These are phyloP conservation scores for Jaapia argillacea DNA, from an alignment of 768 basidiomycete genomes.

Conservation along the genomic window DNA sequence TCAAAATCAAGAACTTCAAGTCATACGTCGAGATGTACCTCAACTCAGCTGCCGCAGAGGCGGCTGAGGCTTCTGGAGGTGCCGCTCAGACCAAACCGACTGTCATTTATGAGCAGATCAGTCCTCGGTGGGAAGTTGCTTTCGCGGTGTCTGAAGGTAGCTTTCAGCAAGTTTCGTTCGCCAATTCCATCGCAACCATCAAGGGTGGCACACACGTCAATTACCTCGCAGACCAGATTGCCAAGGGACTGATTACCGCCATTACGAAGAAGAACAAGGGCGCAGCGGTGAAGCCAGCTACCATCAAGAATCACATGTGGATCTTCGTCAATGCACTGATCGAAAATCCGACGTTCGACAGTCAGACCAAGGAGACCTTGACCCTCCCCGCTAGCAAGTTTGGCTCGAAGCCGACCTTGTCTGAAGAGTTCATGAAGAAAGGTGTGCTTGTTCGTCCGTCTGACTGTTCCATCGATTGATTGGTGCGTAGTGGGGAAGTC, in stretches of 20 bases:
- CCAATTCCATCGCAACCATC: conserved; percentile 92
- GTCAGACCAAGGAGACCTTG: conserved; percentile 95
- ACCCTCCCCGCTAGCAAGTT: conserved; percentile 85
- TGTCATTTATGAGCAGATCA: conserved; percentile 73
- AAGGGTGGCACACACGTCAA: conserved; percentile 95
- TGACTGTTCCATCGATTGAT: background rate
- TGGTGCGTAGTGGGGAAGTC: conserved; percentile 85
- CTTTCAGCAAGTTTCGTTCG: conserved; percentile 93
- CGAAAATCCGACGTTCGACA: conserved; percentile 98
- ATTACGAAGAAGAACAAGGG: conserved; percentile 98
- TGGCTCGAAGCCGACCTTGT: conserved; percentile 72
- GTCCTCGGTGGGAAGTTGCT: conserved; percentile 87
- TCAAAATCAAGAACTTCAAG: conserved; percentile 94
- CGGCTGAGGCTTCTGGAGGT: conserved; percentile 64
- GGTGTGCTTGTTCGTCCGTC: conserved; percentile 35
- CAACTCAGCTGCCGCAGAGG: conserved; percentile 61
- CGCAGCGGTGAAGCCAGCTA: conserved; percentile 84
- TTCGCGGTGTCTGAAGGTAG: conserved; percentile 90
- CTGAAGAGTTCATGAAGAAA: conserved; percentile 96
- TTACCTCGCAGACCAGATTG: conserved; percentile 78
- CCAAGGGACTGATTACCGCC: conserved; percentile 69
- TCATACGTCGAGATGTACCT: conserved; percentile 95
- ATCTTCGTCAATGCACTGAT: conserved; percentile 93
- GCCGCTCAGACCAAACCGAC: conserved; percentile 68
- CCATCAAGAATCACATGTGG: conserved; percentile 98